phyloP scores from a whole-genome alignment of 1,139 yeast genomes.

The Saccharomyces hybrid region DNA sequence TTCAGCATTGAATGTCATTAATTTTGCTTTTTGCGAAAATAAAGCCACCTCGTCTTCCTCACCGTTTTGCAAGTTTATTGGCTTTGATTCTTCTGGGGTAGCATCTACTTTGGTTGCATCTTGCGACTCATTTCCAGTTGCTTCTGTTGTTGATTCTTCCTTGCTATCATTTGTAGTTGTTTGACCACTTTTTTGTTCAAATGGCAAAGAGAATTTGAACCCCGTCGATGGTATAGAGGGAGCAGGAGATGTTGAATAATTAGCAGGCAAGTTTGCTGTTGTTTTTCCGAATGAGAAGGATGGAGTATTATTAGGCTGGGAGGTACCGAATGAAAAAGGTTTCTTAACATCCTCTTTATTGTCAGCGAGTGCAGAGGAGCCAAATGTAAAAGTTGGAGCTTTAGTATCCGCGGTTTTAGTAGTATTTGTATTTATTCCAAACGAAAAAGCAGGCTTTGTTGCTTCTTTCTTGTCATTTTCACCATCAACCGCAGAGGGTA shows the following conservation, averaged over 20 bases:
- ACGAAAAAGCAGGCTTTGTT: constrained; percentile 27
- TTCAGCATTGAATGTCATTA: constrained; percentile 52
- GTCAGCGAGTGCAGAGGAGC: constrained; percentile 9
- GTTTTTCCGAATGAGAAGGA: constrained; percentile 18
- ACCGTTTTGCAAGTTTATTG: constrained; percentile 59
- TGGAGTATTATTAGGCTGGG: constrained; percentile 9
- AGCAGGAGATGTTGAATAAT: constrained; percentile 1
- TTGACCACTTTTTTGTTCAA: constrained; percentile 17
- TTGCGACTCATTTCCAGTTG: constrained; percentile 36
- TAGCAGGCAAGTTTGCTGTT: neutral
- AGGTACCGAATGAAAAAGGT: neutral
- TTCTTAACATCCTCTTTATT: constrained; percentile 7
- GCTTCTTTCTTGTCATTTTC: constrained; percentile 8
- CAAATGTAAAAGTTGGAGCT: constrained; percentile 31
- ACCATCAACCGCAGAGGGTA: constrained; percentile 27
- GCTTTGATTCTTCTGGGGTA: constrained; percentile 41
- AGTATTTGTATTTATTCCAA: constrained; percentile 16
- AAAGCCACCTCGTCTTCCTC: constrained; percentile 73
- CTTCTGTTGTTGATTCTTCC: constrained; percentile 17
- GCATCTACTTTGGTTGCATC: constrained; percentile 44
- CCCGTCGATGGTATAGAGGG: constrained; percentile 18
- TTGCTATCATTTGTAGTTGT: constrained; percentile 8
- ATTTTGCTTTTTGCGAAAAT: constrained; percentile 64
- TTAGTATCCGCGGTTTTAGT: neutral
- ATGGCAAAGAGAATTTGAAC: constrained; percentile 30